These are phyloP conservation scores for Arctium lappa DNA, from an alignment of 129 eudicot genomes.

Conservation along the genomic window DNA sequence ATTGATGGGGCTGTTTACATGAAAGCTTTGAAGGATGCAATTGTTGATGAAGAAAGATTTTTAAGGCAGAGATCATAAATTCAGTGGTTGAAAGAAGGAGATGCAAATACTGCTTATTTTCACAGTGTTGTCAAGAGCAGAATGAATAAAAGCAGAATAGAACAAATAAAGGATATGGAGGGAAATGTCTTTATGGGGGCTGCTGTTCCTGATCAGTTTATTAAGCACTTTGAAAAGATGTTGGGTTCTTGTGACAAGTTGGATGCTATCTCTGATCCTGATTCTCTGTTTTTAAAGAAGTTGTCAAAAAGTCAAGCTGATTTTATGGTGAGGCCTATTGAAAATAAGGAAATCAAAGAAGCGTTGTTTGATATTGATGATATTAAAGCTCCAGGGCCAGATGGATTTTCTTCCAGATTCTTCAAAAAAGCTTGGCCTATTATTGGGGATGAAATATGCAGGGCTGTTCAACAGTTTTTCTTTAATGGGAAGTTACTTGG, in stretches of 20 bases:
- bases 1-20: no score
- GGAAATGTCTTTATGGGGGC: background rate
- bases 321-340: background rate
- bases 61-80: no score
- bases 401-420: background rate
- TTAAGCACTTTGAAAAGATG: background rate
- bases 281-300: background rate
- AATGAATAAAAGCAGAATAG: background rate
- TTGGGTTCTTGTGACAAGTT: background rate
- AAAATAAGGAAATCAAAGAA: background rate
- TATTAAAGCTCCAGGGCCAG: slow-evolving; percentile 1
- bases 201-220: background rate
- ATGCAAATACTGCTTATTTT: no score
- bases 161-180: background rate
- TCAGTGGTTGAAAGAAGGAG: no score
- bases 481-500: background rate
- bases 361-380: no score
- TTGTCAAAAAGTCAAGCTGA: background rate
- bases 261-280: background rate
- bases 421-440: background rate
- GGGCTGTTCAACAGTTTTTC: background rate
- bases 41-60: no score
- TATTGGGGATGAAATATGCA: background rate
- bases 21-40: no score
- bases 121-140: background rate